phyloP scores from a whole-genome alignment of 352 stramenopile genomes.

The Phytophthora rubi region DNA sequence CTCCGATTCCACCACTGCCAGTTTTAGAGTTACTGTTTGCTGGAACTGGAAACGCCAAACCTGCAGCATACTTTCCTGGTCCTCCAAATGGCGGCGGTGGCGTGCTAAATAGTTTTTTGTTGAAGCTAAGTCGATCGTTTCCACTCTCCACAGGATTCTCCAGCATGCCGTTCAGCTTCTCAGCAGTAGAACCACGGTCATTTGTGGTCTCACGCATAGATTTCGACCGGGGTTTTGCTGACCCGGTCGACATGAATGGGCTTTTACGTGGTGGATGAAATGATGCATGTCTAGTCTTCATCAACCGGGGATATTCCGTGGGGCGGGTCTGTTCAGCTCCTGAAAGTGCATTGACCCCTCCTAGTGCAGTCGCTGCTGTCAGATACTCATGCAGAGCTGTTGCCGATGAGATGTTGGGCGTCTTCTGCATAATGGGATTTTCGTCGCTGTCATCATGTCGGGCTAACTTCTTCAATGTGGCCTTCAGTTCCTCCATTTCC shows the following conservation, averaged over 20 bases:
- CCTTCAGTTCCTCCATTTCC: constrained; percentile 76
- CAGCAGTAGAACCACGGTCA: constrained; percentile 1
- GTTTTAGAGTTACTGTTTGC: constrained; percentile 7
- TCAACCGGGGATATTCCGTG: constrained; percentile 25
- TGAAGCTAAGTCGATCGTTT: constrained; percentile 28
- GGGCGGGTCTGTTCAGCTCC: constrained; percentile 32
- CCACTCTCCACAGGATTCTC: not conserved
- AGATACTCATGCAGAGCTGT: constrained; percentile 34
- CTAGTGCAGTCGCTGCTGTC: constrained; percentile 31
- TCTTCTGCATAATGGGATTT: constrained; percentile 10
- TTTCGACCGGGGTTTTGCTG: constrained; percentile 21
- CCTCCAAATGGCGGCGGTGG: constrained; percentile 13
- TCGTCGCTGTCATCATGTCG: constrained; percentile 38
- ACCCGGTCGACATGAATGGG: constrained; percentile 9
- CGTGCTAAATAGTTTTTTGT: constrained; percentile 43
- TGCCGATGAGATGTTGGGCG: constrained; percentile 18
- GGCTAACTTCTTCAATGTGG: constrained; percentile 70
- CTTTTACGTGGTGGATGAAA: constrained; percentile 29
- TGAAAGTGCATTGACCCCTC: constrained; percentile 10
- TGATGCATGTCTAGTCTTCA: constrained; percentile 31
- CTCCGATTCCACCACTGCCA: constrained; percentile 7
- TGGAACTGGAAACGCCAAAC: constrained; percentile 18
- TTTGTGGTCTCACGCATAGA: constrained; percentile 17
- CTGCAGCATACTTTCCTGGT: constrained; percentile 4
- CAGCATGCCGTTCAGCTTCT: constrained; percentile 1